These are phyloP conservation scores for Hygrocybe punicea DNA, from an alignment of 768 basidiomycete genomes.

Conservation along the genomic window DNA sequence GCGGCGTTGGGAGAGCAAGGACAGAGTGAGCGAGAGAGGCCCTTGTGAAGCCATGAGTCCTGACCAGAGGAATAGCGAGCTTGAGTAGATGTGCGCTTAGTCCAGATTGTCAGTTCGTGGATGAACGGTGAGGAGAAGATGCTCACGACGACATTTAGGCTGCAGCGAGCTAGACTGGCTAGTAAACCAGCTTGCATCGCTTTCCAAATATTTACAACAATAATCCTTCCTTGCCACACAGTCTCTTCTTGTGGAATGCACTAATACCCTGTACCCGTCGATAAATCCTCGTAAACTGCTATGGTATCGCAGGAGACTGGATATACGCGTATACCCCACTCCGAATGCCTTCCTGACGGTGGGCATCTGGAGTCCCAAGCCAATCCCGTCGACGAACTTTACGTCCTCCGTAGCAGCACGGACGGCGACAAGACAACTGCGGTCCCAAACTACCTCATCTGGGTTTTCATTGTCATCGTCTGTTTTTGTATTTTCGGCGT, in stretches of 20 bases:
- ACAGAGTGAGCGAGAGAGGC: slow-evolving; percentile 64
- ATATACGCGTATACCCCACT: not conserved
- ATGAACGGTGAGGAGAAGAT: not conserved
- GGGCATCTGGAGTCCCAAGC: too few species aligned
- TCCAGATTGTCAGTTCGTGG: not conserved
- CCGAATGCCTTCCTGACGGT: not conserved
- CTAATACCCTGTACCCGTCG: too few species aligned
- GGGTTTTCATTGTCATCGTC: not conserved
- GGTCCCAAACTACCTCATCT: not conserved
- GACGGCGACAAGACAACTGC: not conserved
- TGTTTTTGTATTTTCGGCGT: not conserved
- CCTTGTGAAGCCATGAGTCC: slow-evolving; percentile 70
- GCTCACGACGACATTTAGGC: slow-evolving; percentile 14
- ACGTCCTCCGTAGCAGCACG: too few species aligned
- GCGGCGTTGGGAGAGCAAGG: slow-evolving; percentile 49
- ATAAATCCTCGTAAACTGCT: not conserved
- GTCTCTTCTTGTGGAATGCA: too few species aligned
- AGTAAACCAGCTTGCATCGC: too few species aligned
- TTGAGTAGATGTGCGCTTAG: slow-evolving; percentile 47
- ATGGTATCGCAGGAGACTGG: too few species aligned
- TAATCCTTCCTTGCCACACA: too few species aligned
- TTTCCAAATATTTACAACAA: too few species aligned
- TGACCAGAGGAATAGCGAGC: slow-evolving; percentile 61
- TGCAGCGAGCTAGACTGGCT: too few species aligned
- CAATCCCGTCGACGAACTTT: too few species aligned